Base-by-base conservation (phyloP, 805 yeast species). In the Metschnikowia lochheadii region DNA sequence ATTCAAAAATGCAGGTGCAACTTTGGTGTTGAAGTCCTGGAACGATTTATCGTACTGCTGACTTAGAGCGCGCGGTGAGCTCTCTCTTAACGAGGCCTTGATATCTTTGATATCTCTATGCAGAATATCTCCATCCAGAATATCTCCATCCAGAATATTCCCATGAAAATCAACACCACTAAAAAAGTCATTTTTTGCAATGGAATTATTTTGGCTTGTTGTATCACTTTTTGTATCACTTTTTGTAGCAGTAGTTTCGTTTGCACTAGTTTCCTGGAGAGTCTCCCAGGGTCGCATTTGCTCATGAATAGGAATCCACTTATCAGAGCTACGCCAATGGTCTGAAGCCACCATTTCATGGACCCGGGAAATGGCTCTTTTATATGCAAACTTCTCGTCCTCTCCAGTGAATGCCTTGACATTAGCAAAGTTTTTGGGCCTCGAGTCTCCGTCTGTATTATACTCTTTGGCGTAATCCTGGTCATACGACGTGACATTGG, bases 361-460 rank as follows among this genome's bases (percentile, higher is more conserved):
- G 35, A 85, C 73, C 55, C 91, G 68, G 58, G 84, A 81, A 1
- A 84, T 83, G 0, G 91, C 90, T 56, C 91, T 67, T 54, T 80
- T 81, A 59, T 78, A 85, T 3, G 91, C 89, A 66, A 85, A 85
- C 66, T 76, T 77, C 61, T 85, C 91, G 64, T 85, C 91, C 58
- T 85, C 89, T 21, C 91, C 91, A 0, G 89, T 85, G 58, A 85
- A 85, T 8, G 82, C 81, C 10, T 72, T 69, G 17, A 76, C 62
- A 46, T 82, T 73, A 13, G 77, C 70, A 56, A 73, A 81, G 57
- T 81, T 40, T 6, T 37, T 45, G 17, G 15, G 38, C 15, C 36
- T 18, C 8, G 23, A 33, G 13, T 13, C 44, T 14, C 46, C 48
- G 2, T 44, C 45, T 29, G 39, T 42, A 18, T 42, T 20, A 41